Conservation (phyloP, 257 asterid species). For the Solanum rostratum region DNA sequence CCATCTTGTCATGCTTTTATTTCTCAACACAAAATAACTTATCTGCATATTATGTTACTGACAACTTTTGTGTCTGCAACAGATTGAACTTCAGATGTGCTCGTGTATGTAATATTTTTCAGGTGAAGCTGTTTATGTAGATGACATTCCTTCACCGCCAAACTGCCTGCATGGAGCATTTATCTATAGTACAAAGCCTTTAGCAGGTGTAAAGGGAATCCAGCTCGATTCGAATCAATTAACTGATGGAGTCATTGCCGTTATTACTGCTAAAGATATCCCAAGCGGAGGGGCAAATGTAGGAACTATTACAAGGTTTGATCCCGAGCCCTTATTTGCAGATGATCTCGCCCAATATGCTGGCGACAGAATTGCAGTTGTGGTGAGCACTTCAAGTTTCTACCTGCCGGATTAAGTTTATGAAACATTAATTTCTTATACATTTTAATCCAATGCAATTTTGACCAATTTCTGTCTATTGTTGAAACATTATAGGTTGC, state of each 20-base stretch:
- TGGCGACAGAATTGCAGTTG: constrained; percentile 56
- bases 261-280: constrained; percentile 50
- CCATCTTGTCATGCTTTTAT: not conserved
- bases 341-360: constrained; percentile 45
- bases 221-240: constrained; percentile 16
- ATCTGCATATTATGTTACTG: not conserved
- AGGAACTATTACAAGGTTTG: constrained; percentile 29
- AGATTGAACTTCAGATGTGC: not conserved
- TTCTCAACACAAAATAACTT: not conserved
- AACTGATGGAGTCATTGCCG: constrained; percentile 20
- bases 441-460: not conserved
- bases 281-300: constrained; percentile 53
- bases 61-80: not conserved
- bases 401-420: not conserved
- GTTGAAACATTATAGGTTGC: constrained; percentile 27
- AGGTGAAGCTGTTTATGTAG: constrained; percentile 77
- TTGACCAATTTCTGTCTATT: not conserved
- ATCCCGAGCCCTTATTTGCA: constrained; percentile 46
- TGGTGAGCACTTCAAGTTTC: constrained; percentile 26
- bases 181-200: constrained; percentile 53
- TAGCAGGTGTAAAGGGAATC: constrained; percentile 39
- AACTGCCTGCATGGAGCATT: constrained; percentile 55
- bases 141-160: constrained; percentile 69
- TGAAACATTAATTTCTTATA: not conserved
- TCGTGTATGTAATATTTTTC: not conserved